phyloP scores from a whole-genome alignment of 192 early-diverging fungal species.

The Backusella tuberculispora region DNA sequence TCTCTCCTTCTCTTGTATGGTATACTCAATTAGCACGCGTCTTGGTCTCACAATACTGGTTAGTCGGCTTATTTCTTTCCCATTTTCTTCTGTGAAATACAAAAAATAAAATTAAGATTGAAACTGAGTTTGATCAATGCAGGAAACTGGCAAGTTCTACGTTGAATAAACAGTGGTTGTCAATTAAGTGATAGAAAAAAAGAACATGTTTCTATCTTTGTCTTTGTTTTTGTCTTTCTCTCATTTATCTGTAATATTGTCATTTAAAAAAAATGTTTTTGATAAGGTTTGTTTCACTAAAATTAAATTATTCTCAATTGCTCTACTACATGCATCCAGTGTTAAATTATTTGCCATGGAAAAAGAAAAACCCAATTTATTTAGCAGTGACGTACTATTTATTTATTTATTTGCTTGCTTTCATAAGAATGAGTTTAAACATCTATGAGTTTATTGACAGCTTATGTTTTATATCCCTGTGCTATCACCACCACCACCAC shows the following conservation, averaged over 20 bases:
- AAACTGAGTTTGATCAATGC: slow-evolving; percentile 4
- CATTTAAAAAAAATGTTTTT: too few species aligned
- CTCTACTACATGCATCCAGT: neutral
- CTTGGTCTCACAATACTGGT: neutral
- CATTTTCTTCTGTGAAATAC: neutral
- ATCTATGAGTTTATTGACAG: neutral
- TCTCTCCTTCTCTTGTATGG: neutral
- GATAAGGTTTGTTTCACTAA: neutral
- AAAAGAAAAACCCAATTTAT: too few species aligned
- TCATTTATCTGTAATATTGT: too few species aligned
- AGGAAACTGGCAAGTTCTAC: neutral
- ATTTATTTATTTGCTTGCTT: neutral
- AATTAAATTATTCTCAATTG: neutral
- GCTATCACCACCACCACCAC: too few species aligned
- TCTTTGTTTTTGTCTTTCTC: too few species aligned
- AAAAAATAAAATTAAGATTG: neutral
- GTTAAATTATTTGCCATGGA: neutral
- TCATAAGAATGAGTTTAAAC: neutral
- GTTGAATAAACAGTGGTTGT: neutral
- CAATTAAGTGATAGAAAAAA: neutral
- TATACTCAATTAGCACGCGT: slow-evolving; percentile 4
- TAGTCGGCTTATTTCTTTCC: neutral
- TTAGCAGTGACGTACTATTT: neutral
- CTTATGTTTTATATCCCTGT: neutral
- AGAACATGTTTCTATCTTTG: too few species aligned